Evolutionary conservation across 768 basidiomycete genomes (phyloP).

Genomic region (Kwoniella europaea): DNA sequence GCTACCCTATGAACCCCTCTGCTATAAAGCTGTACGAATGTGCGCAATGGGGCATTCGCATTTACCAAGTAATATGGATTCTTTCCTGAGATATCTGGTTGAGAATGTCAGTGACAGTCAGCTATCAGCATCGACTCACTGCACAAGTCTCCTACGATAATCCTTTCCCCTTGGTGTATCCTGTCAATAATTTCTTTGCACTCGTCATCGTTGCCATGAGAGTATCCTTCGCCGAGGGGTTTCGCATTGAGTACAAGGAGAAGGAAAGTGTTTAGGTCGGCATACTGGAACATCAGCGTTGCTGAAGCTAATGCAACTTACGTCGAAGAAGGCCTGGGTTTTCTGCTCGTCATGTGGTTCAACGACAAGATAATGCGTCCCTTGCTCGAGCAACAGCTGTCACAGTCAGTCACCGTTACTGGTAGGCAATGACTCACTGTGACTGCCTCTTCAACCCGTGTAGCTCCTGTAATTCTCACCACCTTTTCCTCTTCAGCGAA

Average conservation of each 20-base stretch:
- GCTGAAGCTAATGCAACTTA: constrained; percentile 9
- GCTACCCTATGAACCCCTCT: constrained; percentile 45
- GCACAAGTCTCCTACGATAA: constrained; percentile 32
- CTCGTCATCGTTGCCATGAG: not conserved
- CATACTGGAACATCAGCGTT: constrained; percentile 32
- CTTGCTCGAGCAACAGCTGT: constrained; percentile 36
- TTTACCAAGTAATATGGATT: constrained; percentile 39
- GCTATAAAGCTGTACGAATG: constrained; percentile 38
- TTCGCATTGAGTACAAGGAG: constrained; percentile 41
- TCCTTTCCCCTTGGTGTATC: constrained; percentile 26
- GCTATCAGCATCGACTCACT: constrained; percentile 25
- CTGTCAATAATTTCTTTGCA: not conserved
- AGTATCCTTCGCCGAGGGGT: constrained; percentile 1
- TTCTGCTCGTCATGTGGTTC: constrained; percentile 12
- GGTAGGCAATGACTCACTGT: constrained; percentile 30
- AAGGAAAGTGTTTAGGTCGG: constrained; percentile 47
- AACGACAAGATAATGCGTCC: constrained; percentile 26
- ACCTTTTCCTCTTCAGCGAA: constrained; percentile 2
- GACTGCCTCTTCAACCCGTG: constrained; percentile 41
- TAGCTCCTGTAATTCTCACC: constrained; percentile 23
- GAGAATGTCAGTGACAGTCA: not conserved
- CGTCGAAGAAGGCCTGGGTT: constrained; percentile 40
- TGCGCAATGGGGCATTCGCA: constrained; percentile 23
- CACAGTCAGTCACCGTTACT: no score
- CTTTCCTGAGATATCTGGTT: constrained; percentile 47